phyloP scores from a whole-genome alignment of 2,329 filamentous ascomycete genomes.

The Diaporthe helianthi region DNA sequence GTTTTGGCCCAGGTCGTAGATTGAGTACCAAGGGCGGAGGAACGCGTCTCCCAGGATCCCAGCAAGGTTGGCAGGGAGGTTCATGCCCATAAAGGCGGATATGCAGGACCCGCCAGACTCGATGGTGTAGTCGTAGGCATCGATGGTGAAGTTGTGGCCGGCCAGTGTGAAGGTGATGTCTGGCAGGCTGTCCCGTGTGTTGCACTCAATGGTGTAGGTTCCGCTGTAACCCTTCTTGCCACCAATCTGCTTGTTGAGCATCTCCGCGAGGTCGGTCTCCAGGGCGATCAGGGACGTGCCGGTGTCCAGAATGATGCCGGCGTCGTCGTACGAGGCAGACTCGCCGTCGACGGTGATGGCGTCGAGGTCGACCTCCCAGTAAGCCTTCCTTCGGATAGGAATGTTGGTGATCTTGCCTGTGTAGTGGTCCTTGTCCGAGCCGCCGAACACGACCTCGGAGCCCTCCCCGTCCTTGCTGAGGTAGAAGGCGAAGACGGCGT shows the following conservation, averaged over 20 bases:
- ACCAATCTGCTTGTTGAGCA: constrained; percentile 96
- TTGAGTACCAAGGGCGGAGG: constrained; percentile 88
- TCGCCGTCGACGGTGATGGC: constrained; percentile 87
- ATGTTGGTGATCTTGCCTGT: constrained; percentile 90
- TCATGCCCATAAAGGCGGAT: constrained; percentile 97
- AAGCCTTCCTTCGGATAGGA: constrained; percentile 95
- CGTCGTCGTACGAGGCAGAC: constrained; percentile 88
- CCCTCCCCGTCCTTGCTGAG: constrained; percentile 78
- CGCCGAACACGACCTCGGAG: constrained; percentile 91
- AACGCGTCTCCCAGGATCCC: constrained; percentile 87
- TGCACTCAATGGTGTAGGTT: constrained; percentile 93
- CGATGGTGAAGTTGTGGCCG: constrained; percentile 92
- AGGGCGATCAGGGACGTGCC: constrained; percentile 98
- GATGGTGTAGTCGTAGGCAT: constrained; percentile 90
- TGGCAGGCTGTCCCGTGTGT: constrained; percentile 81
- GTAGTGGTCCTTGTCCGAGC: constrained; percentile 80
- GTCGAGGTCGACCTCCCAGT: constrained; percentile 99
- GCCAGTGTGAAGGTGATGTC: constrained; percentile 90
- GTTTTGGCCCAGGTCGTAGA: constrained; percentile 92
- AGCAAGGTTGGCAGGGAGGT: constrained; percentile 88
- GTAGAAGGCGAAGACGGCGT: constrained; percentile 96
- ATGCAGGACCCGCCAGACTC: constrained; percentile 96
- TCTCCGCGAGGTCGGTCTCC: constrained; percentile 87
- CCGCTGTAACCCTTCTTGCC: constrained; percentile 98
- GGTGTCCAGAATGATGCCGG: constrained; percentile 96